Evolutionary conservation across 176 grass and related monocot species (phyloP).

Genomic region (Triticum monococcum): DNA sequence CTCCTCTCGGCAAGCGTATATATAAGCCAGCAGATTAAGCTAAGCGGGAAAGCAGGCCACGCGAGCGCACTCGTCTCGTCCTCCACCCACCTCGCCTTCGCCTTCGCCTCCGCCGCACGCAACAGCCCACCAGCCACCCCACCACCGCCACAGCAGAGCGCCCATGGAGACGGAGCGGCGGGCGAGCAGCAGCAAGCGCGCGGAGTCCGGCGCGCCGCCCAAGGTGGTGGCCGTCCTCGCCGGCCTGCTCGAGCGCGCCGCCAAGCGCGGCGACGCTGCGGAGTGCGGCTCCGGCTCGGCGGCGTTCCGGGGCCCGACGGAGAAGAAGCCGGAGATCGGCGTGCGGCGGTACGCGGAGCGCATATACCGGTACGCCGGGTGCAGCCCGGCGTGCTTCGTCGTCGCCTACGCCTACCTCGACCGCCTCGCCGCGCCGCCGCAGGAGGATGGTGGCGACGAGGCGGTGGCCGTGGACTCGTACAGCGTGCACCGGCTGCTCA

Average conservation of each 20-base stretch:
- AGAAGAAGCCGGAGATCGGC: conserved; percentile 46
- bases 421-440: conserved; percentile 34
- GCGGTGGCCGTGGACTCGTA: conserved; percentile 46
- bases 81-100: background rate
- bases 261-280: conserved; percentile 17
- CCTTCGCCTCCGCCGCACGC: background rate
- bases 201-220: background rate
- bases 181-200: background rate
- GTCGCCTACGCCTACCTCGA: conserved; percentile 76
- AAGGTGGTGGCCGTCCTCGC: conserved; percentile 56
- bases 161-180: conserved; percentile 15
- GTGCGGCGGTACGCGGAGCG: conserved; percentile 61
- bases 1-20: background rate
- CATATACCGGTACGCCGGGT: conserved; percentile 67
- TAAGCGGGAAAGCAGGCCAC: background rate
- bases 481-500: conserved; percentile 71
- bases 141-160: background rate
- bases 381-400: conserved; percentile 72
- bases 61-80: background rate
- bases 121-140: background rate
- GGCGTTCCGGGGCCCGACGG: conserved; percentile 40
- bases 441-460: background rate
- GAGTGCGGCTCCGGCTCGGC: background rate
- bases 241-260: conserved; percentile 50
- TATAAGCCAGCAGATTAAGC: background rate